Base-by-base conservation (phyloP, 164 flowering plant species). In the Sextonia rubra region DNA sequence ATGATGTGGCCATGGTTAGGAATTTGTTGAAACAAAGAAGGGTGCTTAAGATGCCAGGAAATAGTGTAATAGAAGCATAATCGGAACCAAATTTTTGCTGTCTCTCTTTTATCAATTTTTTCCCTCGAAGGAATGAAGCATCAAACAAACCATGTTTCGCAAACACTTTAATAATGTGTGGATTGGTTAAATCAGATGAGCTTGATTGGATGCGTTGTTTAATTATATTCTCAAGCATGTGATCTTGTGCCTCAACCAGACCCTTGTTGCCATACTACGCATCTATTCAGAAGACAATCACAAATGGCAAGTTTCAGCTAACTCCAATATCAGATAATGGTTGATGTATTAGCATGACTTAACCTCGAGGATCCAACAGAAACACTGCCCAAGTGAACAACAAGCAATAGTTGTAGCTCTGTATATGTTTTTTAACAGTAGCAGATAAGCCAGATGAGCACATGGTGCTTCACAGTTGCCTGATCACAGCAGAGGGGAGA, bases 41-140 rank as follows among this genome's bases (percentile, higher is more conserved):
- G 47, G 85, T 82, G 67, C 49, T 66, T 27, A 80, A 82, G 70
- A 72, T n/a, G 52, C 74, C 79, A 12, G 85, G 85, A 58, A 71
- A 73, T 17, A 82, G 85, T 73, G 63, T 70, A 23, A 25, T 76
- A 14, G 74, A 71, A 62, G 68, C 37, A 15, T 63, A 62, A 12
- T 48, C 44, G 44, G 44, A 26, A 1, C 20, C 48, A 18, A n/a
- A 12, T 25, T 26, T 29, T 26, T 0, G 4, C 22, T 66, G 25
- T 26, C 17, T 66, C 44, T 1, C 44, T 26, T 29, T 12, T 11
- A 26, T 26, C 12, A 29, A 30, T 30, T 66, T 26, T 14, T 66
- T 29, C n/a, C n/a, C 26, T 61, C 8, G 26, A 60, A 18, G 58
- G 20, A 52, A 52, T 52, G n/a, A 18, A 52, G 58, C 20, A 52